Evolutionary conservation across 1,139 yeast species (phyloP).

Genomic region (Kazachstania sp.): DNA sequence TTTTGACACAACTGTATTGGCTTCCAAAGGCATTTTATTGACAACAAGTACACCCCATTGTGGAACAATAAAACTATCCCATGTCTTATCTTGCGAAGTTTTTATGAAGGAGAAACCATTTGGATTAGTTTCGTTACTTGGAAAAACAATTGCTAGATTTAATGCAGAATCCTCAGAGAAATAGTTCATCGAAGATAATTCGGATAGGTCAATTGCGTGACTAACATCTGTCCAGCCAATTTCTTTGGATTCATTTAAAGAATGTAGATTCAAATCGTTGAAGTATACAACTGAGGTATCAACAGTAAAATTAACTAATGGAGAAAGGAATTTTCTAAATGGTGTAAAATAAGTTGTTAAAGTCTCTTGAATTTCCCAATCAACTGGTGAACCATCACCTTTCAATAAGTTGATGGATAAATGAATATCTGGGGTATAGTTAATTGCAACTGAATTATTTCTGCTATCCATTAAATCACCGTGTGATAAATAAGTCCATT

Average conservation of each 20-base stretch:
- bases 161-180: constrained; percentile 22
- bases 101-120: constrained; percentile 18
- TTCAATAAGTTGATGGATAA: constrained; percentile 54
- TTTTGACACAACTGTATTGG: constrained; percentile 32
- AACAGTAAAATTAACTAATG: constrained; percentile 61
- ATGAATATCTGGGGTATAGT: constrained; percentile 58
- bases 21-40: constrained; percentile 36
- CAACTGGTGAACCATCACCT: constrained; percentile 47
- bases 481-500: constrained; percentile 30
- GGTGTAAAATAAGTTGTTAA: constrained; percentile 39
- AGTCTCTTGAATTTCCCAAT: constrained; percentile 50
- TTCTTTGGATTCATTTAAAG: constrained; percentile 36
- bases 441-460: constrained; percentile 34
- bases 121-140: constrained; percentile 17
- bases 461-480: constrained; percentile 10
- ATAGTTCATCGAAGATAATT: constrained; percentile 28
- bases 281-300: constrained; percentile 76
- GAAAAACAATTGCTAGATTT: constrained; percentile 28
- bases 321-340: constrained; percentile 38
- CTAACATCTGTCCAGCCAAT: constrained; percentile 30
- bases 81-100: constrained; percentile 26
- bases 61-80: constrained; percentile 72
- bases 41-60: constrained; percentile 81
- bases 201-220: constrained; percentile 34
- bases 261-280: constrained; percentile 33